Percentiles rank a stretch among this genome's conserved stretches.
Evolutionary conservation across 1,284 basidiomycete genomes (phyloP).

Genomic region (Paramarasmius palmivorus): DNA sequence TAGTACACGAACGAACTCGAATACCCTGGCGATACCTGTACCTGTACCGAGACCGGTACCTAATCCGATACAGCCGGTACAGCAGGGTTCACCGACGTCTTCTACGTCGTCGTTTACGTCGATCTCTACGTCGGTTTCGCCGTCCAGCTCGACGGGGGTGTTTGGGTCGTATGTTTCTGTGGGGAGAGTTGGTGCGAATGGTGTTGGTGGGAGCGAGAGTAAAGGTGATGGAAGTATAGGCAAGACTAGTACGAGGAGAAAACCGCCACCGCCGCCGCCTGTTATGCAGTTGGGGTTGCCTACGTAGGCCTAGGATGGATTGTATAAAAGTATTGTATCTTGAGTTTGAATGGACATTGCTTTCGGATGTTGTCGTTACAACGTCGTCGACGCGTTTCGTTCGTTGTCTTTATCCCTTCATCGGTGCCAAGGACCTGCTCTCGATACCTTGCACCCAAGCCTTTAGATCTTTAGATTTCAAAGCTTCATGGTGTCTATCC

Average conservation of each 20-base stretch:
- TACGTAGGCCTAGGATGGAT: not conserved
- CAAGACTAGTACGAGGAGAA: not conserved
- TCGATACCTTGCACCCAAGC: too few species aligned
- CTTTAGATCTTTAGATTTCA: too few species aligned
- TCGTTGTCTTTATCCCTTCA: too few species aligned
- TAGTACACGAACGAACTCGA: not conserved
- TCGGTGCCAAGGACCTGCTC: too few species aligned
- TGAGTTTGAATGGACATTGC: too few species aligned
- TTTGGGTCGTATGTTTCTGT: slow-evolving; percentile 4
- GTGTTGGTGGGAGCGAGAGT: not conserved
- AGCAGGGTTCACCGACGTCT: not conserved
- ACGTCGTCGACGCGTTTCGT: too few species aligned
- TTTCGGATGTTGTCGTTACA: too few species aligned
- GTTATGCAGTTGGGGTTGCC: not conserved
- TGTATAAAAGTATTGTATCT: too few species aligned
- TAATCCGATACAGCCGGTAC: not conserved
- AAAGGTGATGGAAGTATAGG: too few species aligned
- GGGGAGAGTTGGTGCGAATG: not conserved
- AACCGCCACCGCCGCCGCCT: not conserved
- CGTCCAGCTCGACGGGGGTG: not conserved
- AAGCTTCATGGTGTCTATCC: too few species aligned
- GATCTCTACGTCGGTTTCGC: not conserved
- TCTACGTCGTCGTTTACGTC: not conserved
- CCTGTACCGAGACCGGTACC: not conserved
- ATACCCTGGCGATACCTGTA: not conserved